These are phyloP conservation scores for Mycena albidolilacea DNA, from an alignment of 768 basidiomycete species.

Conservation along the genomic window DNA sequence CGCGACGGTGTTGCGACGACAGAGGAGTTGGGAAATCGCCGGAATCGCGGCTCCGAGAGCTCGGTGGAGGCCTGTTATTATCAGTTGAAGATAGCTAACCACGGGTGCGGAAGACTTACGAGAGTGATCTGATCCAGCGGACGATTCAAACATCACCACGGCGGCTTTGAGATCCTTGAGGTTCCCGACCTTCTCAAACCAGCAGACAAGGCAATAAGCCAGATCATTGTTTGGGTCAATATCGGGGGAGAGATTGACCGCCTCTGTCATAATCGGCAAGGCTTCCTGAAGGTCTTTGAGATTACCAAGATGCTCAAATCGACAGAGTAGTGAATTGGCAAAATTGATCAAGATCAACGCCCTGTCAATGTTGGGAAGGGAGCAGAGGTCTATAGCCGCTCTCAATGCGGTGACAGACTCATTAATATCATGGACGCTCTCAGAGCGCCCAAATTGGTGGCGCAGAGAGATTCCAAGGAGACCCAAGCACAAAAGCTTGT, in stretches of 20 bases:
- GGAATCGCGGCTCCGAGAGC: background rate
- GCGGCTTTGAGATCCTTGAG: background rate
- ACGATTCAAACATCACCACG: background rate
- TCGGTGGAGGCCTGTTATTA: background rate
- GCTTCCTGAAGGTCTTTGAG: background rate
- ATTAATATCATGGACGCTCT: background rate
- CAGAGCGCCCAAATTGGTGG: too few relatives aligned
- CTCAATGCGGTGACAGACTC: constrained; percentile 1
- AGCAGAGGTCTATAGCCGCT: too few relatives aligned
- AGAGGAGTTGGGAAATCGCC: background rate
- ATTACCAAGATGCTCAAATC: background rate
- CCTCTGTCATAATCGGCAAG: background rate
- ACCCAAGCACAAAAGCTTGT: too few relatives aligned
- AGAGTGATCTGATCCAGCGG: background rate
- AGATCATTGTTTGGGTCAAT: background rate
- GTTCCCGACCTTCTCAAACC: background rate
- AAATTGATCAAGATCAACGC: background rate
- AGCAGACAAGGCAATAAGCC: background rate
- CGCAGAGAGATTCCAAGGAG: too few relatives aligned
- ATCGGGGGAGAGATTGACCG: background rate
- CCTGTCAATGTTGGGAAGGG: background rate
- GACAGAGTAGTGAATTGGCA: background rate
- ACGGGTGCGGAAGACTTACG: background rate
- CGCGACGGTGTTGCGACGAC: background rate
- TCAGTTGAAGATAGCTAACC: background rate